These are phyloP conservation scores for Neurospora pannonica DNA, from an alignment of 495 filamentous ascomycete species.

Conservation along the genomic window DNA sequence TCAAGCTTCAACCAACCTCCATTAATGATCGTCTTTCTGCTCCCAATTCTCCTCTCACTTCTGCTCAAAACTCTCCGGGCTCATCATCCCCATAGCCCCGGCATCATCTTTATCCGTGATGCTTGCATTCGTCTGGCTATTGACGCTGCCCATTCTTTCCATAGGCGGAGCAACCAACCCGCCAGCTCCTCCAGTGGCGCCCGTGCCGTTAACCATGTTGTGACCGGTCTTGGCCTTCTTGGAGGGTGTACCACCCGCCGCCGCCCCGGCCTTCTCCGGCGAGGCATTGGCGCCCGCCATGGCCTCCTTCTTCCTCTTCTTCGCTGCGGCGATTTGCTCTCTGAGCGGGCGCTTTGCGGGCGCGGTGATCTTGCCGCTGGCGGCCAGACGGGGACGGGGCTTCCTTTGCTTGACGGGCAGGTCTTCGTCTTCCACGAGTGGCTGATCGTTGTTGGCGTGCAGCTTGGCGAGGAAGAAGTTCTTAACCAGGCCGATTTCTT, in stretches of 20 bases:
- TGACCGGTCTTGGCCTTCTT: constrained; percentile 28
- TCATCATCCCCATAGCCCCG: constrained; percentile 48
- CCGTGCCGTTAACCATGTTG: neutral
- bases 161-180: constrained; percentile 21
- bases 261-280: constrained; percentile 27
- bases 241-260: constrained; percentile 11
- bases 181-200: constrained; percentile 3
- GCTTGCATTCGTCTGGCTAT: constrained; percentile 41
- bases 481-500: constrained; percentile 76
- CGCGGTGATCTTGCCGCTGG: constrained; percentile 82
- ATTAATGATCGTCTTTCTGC: neutral
- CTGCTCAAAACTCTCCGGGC: constrained; percentile 52
- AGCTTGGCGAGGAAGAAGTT: constrained; percentile 86
- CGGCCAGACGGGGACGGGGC: constrained; percentile 86
- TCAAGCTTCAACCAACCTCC: neutral
- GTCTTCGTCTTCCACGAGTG: constrained; percentile 89
- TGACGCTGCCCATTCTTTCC: constrained; percentile 41
- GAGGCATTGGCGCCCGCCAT: constrained; percentile 25
- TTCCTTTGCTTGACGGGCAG: constrained; percentile 82
- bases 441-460: constrained; percentile 68
- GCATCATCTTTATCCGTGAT: constrained; percentile 47
- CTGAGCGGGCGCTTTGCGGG: constrained; percentile 80
- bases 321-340: constrained; percentile 61
- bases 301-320: constrained; percentile 64
- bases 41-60: constrained; percentile 6